Evolutionary conservation across 2,329 filamentous ascomycete genomes (phyloP).

Genomic region (Samsoniella hepiali): DNA sequence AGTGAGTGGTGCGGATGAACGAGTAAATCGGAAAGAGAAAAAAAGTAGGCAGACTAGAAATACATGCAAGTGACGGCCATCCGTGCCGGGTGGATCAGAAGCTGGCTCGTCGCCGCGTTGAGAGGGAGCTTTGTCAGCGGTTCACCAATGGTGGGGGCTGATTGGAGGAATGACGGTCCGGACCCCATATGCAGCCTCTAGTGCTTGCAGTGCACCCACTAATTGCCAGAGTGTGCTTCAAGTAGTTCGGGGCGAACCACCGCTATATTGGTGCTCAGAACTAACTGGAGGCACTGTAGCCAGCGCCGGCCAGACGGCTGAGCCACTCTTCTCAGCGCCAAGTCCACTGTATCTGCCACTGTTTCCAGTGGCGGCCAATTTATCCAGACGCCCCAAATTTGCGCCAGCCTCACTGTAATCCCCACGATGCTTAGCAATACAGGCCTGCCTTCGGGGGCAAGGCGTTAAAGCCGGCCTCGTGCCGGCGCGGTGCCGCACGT

Average conservation of each 20-base stretch:
- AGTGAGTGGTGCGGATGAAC: neutral
- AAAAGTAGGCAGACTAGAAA: conserved; percentile 6
- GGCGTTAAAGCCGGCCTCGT: conserved; percentile 10
- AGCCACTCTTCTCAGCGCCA: neutral
- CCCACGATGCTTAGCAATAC: neutral
- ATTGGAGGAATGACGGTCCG: neutral
- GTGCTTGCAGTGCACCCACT: neutral
- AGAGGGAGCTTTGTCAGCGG: conserved; percentile 16
- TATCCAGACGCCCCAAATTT: neutral
- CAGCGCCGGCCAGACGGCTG: neutral
- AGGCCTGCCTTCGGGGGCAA: neutral
- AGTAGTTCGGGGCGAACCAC: too few relatives aligned
- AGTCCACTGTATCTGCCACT: neutral
- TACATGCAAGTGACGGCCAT: conserved; percentile 1
- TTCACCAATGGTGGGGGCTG: neutral
- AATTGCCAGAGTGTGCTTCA: neutral
- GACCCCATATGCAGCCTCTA: neutral
- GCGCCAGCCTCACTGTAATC: neutral
- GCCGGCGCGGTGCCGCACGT: neutral
- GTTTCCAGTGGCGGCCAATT: neutral
- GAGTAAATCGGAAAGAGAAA: neutral
- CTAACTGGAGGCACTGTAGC: neutral
- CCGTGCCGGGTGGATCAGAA: conserved; percentile 9
- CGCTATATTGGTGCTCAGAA: neutral
- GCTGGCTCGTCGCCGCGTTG: neutral